Percentiles rank a stretch among this genome's conserved stretches.
These are phyloP conservation scores for Tetratostichococcus sp. DNA, from an alignment of 139 green algal species.

Conservation along the genomic window DNA sequence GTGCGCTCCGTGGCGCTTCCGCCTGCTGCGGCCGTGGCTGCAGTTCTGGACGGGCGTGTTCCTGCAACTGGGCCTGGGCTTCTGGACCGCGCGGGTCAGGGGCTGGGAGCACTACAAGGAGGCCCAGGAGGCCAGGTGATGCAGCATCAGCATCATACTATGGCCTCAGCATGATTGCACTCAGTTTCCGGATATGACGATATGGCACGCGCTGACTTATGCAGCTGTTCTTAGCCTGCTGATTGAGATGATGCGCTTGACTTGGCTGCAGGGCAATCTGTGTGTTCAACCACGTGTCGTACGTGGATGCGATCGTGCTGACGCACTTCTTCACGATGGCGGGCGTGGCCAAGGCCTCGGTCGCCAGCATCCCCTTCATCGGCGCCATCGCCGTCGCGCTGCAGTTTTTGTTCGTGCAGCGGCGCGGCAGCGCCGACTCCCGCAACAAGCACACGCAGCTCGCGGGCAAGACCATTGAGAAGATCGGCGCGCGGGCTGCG, in stretches of 20 bases:
- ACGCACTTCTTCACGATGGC: conserved; percentile 22
- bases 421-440: conserved; percentile 24
- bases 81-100: conserved; percentile 7
- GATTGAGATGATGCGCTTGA: not conserved
- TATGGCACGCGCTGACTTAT: too few relatives aligned
- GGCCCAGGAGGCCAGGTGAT: conserved; percentile 5
- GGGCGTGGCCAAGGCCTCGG: conserved; percentile 31
- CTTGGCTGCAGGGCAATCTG: conserved; percentile 18
- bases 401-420: conserved; percentile 49
- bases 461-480: conserved; percentile 3
- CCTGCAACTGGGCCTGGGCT: conserved; percentile 29
- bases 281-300: conserved; percentile 43
- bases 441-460: conserved; percentile 20
- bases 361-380: conserved; percentile 42
- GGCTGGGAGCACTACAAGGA: conserved; percentile 17
- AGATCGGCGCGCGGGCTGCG: conserved; percentile 19
- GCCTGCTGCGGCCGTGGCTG: conserved; percentile 28
- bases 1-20: not conserved
- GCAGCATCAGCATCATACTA: too few relatives aligned
- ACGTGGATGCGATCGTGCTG: conserved; percentile 31
- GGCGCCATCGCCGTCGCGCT: conserved; percentile 28
- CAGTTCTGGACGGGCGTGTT: conserved; percentile 24
- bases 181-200: too few relatives aligned
- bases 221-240: too few relatives aligned
- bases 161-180: too few relatives aligned